phyloP scores from a whole-genome alignment of 495 filamentous ascomycete genomes.

The Talaromyces liani region DNA sequence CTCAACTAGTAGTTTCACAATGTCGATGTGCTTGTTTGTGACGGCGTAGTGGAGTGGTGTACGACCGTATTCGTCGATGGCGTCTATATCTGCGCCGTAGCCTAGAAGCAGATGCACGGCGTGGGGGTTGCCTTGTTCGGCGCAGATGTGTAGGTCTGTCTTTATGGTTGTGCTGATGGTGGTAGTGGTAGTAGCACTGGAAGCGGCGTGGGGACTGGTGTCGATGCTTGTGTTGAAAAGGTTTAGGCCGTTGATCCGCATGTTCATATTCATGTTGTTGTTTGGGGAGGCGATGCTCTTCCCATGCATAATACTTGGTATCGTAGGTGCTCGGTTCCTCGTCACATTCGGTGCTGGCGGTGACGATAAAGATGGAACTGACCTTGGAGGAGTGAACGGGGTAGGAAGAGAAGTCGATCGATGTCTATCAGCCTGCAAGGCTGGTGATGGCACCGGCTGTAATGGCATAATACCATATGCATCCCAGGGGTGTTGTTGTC shows the following conservation, averaged over 20 bases:
- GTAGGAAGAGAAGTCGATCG: slow-evolving; percentile 6
- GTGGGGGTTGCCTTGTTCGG: neutral
- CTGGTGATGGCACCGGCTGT: neutral
- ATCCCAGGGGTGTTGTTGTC: neutral
- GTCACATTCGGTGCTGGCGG: neutral
- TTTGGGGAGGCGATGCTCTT: neutral
- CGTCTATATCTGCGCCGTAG: neutral
- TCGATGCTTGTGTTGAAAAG: neutral
- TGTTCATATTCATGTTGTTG: neutral
- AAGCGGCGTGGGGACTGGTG: neutral
- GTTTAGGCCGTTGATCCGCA: neutral
- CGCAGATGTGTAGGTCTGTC: neutral
- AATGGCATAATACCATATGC: slow-evolving; percentile 4
- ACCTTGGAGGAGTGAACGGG: slow-evolving; percentile 1
- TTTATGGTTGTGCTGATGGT: neutral
- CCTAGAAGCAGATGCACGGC: neutral
- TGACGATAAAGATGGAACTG: slow-evolving; percentile 1
- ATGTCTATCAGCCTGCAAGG: neutral
- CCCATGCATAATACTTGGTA: neutral
- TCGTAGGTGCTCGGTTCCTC: neutral
- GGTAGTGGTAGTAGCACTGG: too few relatives aligned
- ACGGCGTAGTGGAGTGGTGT: slow-evolving; percentile 7
- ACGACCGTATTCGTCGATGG: neutral
- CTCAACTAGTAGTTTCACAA: neutral
- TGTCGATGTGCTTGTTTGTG: neutral